phyloP scores from a whole-genome alignment of 176 grass and related monocot genomes.

The Eleusine coracana region DNA sequence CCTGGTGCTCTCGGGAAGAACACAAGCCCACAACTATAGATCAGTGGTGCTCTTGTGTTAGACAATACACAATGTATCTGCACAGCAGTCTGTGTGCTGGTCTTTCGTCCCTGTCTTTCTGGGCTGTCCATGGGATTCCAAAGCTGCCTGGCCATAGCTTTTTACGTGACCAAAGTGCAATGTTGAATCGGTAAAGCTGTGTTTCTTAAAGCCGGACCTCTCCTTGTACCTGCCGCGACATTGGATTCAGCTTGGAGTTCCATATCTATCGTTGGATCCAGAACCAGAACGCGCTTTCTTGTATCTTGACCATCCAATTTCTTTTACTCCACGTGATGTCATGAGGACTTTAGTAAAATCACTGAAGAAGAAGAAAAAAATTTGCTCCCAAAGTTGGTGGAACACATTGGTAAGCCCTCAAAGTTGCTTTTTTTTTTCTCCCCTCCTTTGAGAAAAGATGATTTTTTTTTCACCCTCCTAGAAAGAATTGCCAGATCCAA shows the following conservation, averaged over 20 bases:
- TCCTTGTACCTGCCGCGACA: neutral
- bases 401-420: slow-evolving; percentile 18
- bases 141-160: slow-evolving; percentile 39
- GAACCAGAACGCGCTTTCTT: neutral
- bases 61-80: neutral
- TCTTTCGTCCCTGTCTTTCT: slow-evolving; percentile 6
- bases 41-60: too few species aligned
- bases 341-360: neutral
- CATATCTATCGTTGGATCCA: neutral
- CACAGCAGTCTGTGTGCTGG: neutral
- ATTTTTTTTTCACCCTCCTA: slow-evolving; percentile 37
- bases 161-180: slow-evolving; percentile 33
- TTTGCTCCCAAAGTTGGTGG: slow-evolving; percentile 12
- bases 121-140: slow-evolving; percentile 53
- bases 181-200: slow-evolving; percentile 42
- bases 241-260: neutral
- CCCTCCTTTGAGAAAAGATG: slow-evolving; percentile 34
- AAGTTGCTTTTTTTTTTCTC: slow-evolving; percentile 7
- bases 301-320: neutral
- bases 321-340: neutral
- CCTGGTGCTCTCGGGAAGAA: neutral
- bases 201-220: slow-evolving; percentile 39
- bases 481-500: slow-evolving; percentile 56
- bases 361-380: too few species aligned
- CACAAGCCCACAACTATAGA: neutral